Evolutionary conservation across 805 yeast genomes (phyloP).

Genomic region (Metschnikowia reukaufii): DNA sequence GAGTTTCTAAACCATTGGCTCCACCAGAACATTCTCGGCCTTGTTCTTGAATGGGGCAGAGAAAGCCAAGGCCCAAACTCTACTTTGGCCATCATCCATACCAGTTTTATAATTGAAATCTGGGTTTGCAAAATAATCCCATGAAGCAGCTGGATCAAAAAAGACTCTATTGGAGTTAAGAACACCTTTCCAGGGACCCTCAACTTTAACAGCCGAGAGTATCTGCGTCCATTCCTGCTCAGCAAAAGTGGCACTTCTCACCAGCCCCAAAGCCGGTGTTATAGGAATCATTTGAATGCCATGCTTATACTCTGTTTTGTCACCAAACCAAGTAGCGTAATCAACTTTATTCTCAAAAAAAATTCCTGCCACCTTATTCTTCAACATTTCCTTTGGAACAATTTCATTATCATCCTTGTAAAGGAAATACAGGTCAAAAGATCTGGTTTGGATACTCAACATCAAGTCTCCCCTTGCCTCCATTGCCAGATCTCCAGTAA

Average conservation of each 20-base stretch:
- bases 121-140: conserved; percentile 51
- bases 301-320: conserved; percentile 60
- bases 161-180: conserved; percentile 46
- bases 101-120: conserved; percentile 27
- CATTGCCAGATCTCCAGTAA: conserved; percentile 52
- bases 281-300: conserved; percentile 80
- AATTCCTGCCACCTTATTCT: conserved; percentile 67
- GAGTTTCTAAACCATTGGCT: not conserved
- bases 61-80: conserved; percentile 62
- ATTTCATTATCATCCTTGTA: conserved; percentile 42
- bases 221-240: conserved; percentile 26
- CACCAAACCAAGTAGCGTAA: conserved; percentile 72
- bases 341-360: conserved; percentile 70
- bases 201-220: conserved; percentile 22
- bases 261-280: conserved; percentile 58
- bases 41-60: conserved; percentile 44
- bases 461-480: conserved; percentile 57
- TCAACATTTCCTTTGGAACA: conserved; percentile 51
- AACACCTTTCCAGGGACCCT: conserved; percentile 64
- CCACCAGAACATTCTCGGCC: not conserved
- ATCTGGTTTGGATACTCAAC: conserved; percentile 52
- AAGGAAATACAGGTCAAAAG: conserved; percentile 58
- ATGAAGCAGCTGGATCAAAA: conserved; percentile 48
- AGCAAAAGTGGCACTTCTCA: conserved; percentile 50
- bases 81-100: conserved; percentile 61